Evolutionary conservation across 306 rosid genomes (phyloP).

Genomic region (Vigna trinervia): DNA sequence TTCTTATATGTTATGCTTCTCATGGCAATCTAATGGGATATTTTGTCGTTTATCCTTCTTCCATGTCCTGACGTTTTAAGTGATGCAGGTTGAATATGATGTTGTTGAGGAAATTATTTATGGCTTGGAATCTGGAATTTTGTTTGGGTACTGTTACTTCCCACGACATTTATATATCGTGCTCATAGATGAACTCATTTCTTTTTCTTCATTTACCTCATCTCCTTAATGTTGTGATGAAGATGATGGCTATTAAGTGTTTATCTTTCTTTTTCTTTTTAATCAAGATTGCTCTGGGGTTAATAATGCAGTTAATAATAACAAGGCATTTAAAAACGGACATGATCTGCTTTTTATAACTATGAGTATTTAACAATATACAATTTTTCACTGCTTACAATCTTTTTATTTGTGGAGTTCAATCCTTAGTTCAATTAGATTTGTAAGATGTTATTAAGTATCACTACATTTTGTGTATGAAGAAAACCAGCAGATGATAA

Average conservation of each 20-base stretch:
- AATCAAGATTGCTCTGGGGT: neutral
- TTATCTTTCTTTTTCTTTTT: neutral
- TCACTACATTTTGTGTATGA: constrained; percentile 1
- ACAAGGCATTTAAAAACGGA: neutral
- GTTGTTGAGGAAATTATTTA: constrained; percentile 93
- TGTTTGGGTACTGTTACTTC: constrained; percentile 77
- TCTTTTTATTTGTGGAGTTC: constrained; percentile 9
- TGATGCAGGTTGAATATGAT: constrained; percentile 89
- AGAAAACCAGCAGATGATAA: constrained; percentile 1
- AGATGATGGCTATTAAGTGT: constrained; percentile 30
- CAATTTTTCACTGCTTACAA: constrained; percentile 4
- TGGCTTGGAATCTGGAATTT: constrained; percentile 95
- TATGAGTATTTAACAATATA: neutral
- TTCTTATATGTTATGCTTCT: constrained; percentile 22
- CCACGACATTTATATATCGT: constrained; percentile 26
- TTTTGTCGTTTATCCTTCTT: constrained; percentile 3
- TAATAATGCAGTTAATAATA: constrained; percentile 15
- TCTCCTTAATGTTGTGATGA: constrained; percentile 18
- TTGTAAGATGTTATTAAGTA: constrained; percentile 9
- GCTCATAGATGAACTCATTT: constrained; percentile 27
- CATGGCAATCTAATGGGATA: constrained; percentile 23
- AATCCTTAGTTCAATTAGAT: constrained; percentile 10
- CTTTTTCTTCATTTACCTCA: constrained; percentile 27
- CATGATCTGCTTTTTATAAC: neutral
- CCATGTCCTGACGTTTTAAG: constrained; percentile 37